phyloP scores from a whole-genome alignment of 106 monocot species.

The Ottelia alismoides region DNA sequence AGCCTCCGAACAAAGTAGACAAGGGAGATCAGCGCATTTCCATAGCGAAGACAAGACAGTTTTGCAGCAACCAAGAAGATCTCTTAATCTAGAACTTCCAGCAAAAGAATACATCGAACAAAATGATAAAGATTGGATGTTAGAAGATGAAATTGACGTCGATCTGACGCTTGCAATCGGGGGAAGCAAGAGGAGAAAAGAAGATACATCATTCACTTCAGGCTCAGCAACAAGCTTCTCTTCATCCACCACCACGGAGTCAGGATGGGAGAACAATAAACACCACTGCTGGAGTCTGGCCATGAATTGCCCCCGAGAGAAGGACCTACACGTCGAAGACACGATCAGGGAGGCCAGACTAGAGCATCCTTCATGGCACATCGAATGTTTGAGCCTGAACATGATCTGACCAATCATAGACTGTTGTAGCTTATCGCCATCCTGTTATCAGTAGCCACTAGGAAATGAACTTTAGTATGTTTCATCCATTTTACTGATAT shows the following conservation, averaged over 20 bases:
- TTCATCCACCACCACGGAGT: constrained; percentile 39
- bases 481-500: too few species aligned
- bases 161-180: constrained; percentile 66
- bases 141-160: constrained; percentile 14
- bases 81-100: constrained; percentile 14
- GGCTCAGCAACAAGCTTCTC: constrained; percentile 34
- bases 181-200: constrained; percentile 18
- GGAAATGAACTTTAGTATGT: too few species aligned
- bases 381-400: constrained; percentile 47
- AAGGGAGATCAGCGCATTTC: not conserved
- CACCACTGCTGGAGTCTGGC: constrained; percentile 15
- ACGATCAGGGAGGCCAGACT: constrained; percentile 10
- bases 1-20: too few species aligned
- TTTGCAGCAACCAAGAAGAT: too few species aligned
- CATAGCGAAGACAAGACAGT: too few species aligned
- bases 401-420: constrained; percentile 28
- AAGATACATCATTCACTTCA: constrained; percentile 16
- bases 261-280: constrained; percentile 9
- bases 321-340: constrained; percentile 10
- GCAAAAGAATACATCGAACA: constrained; percentile 5
- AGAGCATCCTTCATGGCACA: constrained; percentile 47
- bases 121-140: constrained; percentile 16
- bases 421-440: too few species aligned
- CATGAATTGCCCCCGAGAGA: constrained; percentile 9
- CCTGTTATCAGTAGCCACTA: too few species aligned